A percentile compares a stretch with the other conserved stretches of the same genome.
These are phyloP conservation scores for Penicillium olsonii DNA, from an alignment of 2,329 filamentous ascomycete genomes.

Conservation along the genomic window DNA sequence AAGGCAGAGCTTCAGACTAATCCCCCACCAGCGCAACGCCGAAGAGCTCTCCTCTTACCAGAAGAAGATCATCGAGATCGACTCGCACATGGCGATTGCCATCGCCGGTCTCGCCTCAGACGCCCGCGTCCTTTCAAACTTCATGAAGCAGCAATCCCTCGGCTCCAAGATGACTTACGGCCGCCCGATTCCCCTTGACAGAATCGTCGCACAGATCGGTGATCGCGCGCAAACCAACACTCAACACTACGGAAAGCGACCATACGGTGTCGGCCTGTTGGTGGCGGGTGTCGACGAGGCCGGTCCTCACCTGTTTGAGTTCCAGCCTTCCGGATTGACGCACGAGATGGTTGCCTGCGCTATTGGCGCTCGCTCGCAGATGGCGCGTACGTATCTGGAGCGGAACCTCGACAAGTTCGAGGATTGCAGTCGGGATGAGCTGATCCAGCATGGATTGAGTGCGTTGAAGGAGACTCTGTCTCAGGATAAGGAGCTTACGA, in stretches of 20 bases:
- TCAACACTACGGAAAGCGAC: constrained; percentile 93
- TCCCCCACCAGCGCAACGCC: constrained; percentile 74
- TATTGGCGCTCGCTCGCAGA: constrained; percentile 93
- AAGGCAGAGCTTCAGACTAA: background rate
- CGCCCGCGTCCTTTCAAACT: constrained; percentile 98
- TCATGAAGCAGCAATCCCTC: constrained; percentile 99
- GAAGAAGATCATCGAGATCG: constrained; percentile 97
- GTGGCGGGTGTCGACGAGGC: constrained; percentile 92
- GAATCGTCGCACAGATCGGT: constrained; percentile 87
- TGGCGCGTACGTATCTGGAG: constrained; percentile 96
- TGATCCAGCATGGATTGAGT: constrained; percentile 85
- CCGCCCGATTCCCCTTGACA: constrained; percentile 85
- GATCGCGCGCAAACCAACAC: constrained; percentile 98
- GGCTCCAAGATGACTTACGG: constrained; percentile 94
- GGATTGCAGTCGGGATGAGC: constrained; percentile 73
- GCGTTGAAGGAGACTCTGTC: constrained; percentile 94
- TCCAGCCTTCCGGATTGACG: constrained; percentile 93
- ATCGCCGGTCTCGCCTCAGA: constrained; percentile 97
- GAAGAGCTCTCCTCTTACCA: constrained; percentile 99
- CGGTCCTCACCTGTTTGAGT: constrained; percentile 95
- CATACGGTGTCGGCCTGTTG: constrained; percentile 91
- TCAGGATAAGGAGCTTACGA: constrained; percentile 95
- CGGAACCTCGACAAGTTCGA: constrained; percentile 83
- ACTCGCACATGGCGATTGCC: constrained; percentile 91
- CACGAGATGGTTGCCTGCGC: constrained; percentile 97